Base-by-base conservation (phyloP, 805 yeast species). In the Candida loeiensis region DNA sequence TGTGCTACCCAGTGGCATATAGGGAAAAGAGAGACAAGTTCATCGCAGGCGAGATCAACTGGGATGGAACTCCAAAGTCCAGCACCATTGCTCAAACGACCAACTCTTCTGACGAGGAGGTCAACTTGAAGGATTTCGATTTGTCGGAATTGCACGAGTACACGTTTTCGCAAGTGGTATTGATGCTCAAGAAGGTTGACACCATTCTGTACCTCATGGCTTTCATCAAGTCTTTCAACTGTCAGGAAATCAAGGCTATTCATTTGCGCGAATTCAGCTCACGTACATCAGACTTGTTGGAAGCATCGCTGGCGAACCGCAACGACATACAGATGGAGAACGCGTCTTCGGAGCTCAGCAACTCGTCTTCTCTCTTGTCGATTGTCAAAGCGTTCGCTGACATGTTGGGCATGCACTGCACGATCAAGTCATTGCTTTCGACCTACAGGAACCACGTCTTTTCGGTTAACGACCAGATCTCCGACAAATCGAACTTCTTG, bases 271-370 rank as follows among this genome's bases (percentile, higher is more conserved):
- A 76, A 29, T 64, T 82, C 36, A 76, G 84, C 1, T 82, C 83
- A 40, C 66, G 90, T 55, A 80, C 87, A 0, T 79, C 86, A 0
- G 85, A 82, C 55, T 61, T 82, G 37, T 67, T 82, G 39, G 85
- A 79, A 50, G 86, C 85, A 1, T 80, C 88, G 1, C 45, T 53
- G 11, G 63, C 72, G 9, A 48, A 50, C 4, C 59, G 53, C 17
- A 29, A 43, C 9, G 53, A 47, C 17, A 39, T 43, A 7, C 35
- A 40, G 6, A 47, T 42, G 11, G 46, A 53, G 2, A 39, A 41
- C 14, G 49, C 48, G 32, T 59, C 58, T 26, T 46, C 41, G 14
- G 69, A 63, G 27, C 48, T 46, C 30, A 51, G 47, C 19, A 56
- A 59, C 40, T 57, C 65, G 14, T 51, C 61, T 2, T 59, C 72